These are phyloP conservation scores for Aspergillus costaricaensis DNA, from an alignment of 2,329 filamentous ascomycete genomes.

Conservation along the genomic window DNA sequence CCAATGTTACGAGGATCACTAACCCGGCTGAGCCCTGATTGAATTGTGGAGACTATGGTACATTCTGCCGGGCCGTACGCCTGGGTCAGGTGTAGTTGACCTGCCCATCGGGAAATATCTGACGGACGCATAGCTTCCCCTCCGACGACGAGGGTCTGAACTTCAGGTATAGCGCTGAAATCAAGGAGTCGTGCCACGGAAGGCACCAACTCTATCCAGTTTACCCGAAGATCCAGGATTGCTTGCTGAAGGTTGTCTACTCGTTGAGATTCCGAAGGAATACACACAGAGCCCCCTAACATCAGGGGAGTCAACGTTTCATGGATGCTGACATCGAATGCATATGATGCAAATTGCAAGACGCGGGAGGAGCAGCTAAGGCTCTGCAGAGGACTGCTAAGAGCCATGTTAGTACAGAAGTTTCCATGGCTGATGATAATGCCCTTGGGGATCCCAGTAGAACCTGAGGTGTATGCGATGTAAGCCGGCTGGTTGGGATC, in stretches of 20 bases:
- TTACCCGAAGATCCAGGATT: background rate
- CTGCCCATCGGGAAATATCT: background rate
- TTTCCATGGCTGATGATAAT: background rate
- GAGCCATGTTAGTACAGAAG: background rate
- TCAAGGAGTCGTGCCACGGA: background rate
- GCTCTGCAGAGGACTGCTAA: background rate
- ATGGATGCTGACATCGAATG: slow-evolving; percentile 7
- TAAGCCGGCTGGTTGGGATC: background rate
- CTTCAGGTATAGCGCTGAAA: slow-evolving; percentile 43
- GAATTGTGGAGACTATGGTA: background rate
- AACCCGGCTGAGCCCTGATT: background rate
- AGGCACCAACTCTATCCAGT: background rate
- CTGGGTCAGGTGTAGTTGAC: background rate
- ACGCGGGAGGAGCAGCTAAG: background rate
- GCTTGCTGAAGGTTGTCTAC: slow-evolving; percentile 41
- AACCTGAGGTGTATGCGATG: slow-evolving; percentile 18
- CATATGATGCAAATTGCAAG: slow-evolving; percentile 6
- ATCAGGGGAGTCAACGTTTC: slow-evolving; percentile 2
- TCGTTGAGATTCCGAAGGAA: slow-evolving; percentile 11
- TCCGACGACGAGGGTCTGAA: slow-evolving; percentile 16
- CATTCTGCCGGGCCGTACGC: slow-evolving; percentile 15
- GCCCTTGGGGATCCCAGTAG: slow-evolving; percentile 18
- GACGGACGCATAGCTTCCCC: background rate
- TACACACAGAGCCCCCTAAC: slow-evolving; percentile 12
- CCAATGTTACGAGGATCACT: background rate